Base-by-base conservation (phyloP, 23 red algal species). In the Cyanidiococcus yangmingshanensis region DNA sequence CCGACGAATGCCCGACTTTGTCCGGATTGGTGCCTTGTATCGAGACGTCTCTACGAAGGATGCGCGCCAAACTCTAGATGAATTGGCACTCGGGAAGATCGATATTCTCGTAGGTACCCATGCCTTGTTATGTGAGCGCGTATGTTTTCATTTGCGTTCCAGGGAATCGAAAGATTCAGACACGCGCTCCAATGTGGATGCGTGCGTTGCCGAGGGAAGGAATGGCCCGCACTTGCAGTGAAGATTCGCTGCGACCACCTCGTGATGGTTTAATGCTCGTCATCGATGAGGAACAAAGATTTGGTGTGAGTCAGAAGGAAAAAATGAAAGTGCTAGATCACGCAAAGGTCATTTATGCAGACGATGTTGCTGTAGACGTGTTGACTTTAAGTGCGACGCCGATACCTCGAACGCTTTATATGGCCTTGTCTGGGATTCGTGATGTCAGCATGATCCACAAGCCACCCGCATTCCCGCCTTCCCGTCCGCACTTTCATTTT, bases 271-370 rank as follows among this genome's bases (percentile, higher is more conserved):
- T 71, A 29, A 40, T 81, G 59, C 34, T 81, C 25, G 51, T 81
- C 0, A 81, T 98, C 33, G 94, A 98, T 80, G 94, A 98, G 38
- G 94, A 98, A 51, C 94, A 98, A 16, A 76, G 94, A 18, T 90
- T 98, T 79, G 94, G 94, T n/a, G 94, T 98, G 12, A 89, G 89
- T 45, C 88, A 91, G 7, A 98, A 98, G 85, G 94, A 98, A 67
- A 85, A 89, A 50, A 84, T 98, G 31, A 85, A 86, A 41, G 77
- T 38, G 18, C 63, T 71, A 2, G n/a, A 71, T 25, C n/a, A 71
- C 3, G 32, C 63, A 29, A 32, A 7, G 63, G 3, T 7, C 3
- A 7, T 35, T 25, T 25, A 35, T 35, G 21, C 63, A 12, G 80
- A 76, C 35, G 75, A 79, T 38, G 39, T 71, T 39, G 37, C 77